Evolutionary conservation across 2,329 filamentous ascomycete genomes (phyloP), one percentile per base, ranked within the genome.

Genomic region (Hirsutella minnesotensis): DNA sequence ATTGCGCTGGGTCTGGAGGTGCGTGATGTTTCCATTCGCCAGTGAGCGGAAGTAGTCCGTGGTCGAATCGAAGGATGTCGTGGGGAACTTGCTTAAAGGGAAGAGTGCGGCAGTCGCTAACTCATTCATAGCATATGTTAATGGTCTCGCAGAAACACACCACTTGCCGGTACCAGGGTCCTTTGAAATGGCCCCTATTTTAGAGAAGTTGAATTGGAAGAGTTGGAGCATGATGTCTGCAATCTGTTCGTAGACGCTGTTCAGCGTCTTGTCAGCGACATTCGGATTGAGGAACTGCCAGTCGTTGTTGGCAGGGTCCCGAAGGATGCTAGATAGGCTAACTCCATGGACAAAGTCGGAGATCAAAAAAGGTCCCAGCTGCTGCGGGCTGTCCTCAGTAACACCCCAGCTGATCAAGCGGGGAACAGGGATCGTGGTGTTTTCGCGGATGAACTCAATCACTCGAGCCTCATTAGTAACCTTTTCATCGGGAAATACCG

Each of bases 1-100:
- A 40, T 64, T 64, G 35, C 57, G 57, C 46, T 61, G 54, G 0
- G 51, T 54, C 16, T 39, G 15, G 39, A 61, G 51, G 43, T 38
- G 35, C 12, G 35, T 38, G 7, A 21, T 22, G 5, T 22, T 22
- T 15, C 9, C 19, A 22, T 38, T 3, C 13, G 35, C 35, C 4
- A 21, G 35, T 22, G 19, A n/a, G 19, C 12, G 9, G 33, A 35
- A 35, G n/a, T 16, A 35, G 15, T 35, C 33, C 3, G 3, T 35
- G 3, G 33, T 9, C 4, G 33, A 16, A 16, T 19, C 15, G 12
- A 35, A 35, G 33, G 9, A 18, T 4, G 33, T 35, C 10, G 33
- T 35, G 15, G 33, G n/a, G 33, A 35, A 35, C n/a, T 35, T 31
- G 38, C 48, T 43, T 16, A 43, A 42, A 5, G 58, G 33, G n/a